These are phyloP conservation scores for Polyplosphaeria fusca DNA, from an alignment of 495 filamentous ascomycete genomes.

Conservation along the genomic window DNA sequence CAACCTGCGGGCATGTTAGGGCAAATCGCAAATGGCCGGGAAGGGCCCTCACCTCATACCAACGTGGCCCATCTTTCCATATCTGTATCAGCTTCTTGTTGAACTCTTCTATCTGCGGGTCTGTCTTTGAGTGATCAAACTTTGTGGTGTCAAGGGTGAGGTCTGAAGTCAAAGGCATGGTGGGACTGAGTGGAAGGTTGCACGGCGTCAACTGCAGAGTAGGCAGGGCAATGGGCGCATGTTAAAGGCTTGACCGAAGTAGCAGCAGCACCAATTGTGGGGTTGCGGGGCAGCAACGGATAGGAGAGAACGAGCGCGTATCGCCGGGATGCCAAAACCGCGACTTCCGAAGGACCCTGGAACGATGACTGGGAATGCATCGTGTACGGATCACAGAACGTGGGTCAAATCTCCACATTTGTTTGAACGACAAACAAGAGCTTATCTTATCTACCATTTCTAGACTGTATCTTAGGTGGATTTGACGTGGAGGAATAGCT, in stretches of 20 bases:
- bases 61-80: conserved; percentile 37
- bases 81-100: conserved; percentile 42
- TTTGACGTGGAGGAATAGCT: conserved; percentile 13
- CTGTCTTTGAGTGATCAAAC: conserved; percentile 32
- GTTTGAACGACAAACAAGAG: too few relatives aligned
- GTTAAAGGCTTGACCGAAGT: too few relatives aligned
- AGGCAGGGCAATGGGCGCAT: too few relatives aligned
- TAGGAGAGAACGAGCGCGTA: too few relatives aligned
- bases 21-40: not conserved
- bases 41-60: conserved; percentile 37
- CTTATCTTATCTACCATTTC: conserved; percentile 17
- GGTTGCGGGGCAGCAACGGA: conserved; percentile 27
- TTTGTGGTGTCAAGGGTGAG: conserved; percentile 33
- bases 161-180: conserved; percentile 38
- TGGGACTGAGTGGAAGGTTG: not conserved
- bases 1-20: conserved; percentile 35
- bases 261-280: conserved; percentile 23
- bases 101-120: conserved; percentile 34
- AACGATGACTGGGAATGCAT: too few relatives aligned
- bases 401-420: too few relatives aligned
- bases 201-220: not conserved
- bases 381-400: too few relatives aligned
- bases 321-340: too few relatives aligned
- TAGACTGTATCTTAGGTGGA: conserved; percentile 28
- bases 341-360: too few relatives aligned